These are phyloP conservation scores for Yamadazyma atlantica DNA, from an alignment of 1,139 yeast genomes.

Conservation along the genomic window DNA sequence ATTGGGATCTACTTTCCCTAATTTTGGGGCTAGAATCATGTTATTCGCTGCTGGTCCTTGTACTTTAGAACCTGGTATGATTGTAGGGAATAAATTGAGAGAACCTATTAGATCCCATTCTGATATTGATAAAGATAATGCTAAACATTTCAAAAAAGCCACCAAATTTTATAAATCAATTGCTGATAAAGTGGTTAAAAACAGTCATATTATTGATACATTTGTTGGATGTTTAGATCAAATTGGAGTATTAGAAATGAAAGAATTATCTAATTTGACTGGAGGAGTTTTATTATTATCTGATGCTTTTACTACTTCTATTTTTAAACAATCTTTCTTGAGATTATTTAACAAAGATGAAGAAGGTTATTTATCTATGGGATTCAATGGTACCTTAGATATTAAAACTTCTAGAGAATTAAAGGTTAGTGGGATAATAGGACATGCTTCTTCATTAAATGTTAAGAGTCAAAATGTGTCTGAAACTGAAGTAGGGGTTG, in stretches of 20 bases:
- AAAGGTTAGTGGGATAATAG: constrained; percentile 89
- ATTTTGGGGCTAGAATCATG: constrained; percentile 87
- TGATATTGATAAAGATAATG: constrained; percentile 76
- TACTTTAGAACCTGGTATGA: constrained; percentile 92
- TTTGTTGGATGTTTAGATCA: constrained; percentile 99
- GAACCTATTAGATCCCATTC: constrained; percentile 98
- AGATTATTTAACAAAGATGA: constrained; percentile 84
- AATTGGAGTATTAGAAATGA: constrained; percentile 97
- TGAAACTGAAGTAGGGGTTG: constrained; percentile 90
- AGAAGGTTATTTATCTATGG: constrained; percentile 82
- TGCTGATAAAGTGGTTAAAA: constrained; percentile 65
- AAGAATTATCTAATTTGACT: constrained; percentile 79
- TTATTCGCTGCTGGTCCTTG: constrained; percentile 95
- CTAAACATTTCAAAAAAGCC: constrained; percentile 92
- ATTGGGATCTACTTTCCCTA: constrained; percentile 83
- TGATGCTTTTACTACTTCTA: constrained; percentile 95
- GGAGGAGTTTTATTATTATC: constrained; percentile 92
- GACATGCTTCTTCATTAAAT: constrained; percentile 81
- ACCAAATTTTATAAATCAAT: constrained; percentile 78
- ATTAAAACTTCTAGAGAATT: constrained; percentile 87
- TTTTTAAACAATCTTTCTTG: constrained; percentile 90
- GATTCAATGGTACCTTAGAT: constrained; percentile 82
- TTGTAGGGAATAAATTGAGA: constrained; percentile 86
- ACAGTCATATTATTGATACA: constrained; percentile 87
- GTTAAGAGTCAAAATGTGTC: constrained; percentile 71